Evolutionary conservation across 2,329 filamentous ascomycete species (phyloP).

Genomic region (Pseudogymnoascus sp.): DNA sequence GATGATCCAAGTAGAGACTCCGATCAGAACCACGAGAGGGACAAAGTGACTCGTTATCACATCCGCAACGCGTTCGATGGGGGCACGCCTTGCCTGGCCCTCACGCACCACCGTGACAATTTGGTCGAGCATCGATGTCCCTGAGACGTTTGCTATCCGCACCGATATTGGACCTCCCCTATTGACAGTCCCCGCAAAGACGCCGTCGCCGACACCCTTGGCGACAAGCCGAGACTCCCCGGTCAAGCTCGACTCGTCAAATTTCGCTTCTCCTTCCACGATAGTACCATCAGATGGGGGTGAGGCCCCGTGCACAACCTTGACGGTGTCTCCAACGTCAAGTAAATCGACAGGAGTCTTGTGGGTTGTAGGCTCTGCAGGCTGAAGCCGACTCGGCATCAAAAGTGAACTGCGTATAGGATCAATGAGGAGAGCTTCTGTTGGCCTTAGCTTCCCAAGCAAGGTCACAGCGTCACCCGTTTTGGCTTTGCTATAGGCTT

Average conservation of each 20-base stretch:
- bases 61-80: constrained; percentile 69
- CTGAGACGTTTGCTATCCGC: constrained; percentile 28
- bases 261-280: constrained; percentile 54
- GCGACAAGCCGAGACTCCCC: constrained; percentile 63
- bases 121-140: constrained; percentile 69
- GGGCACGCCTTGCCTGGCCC: constrained; percentile 67
- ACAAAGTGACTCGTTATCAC: constrained; percentile 69
- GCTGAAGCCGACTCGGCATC: too few relatives aligned
- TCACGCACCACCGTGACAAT: constrained; percentile 72
- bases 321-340: constrained; percentile 66
- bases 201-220: constrained; percentile 37
- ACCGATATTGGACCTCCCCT: neutral
- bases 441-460: constrained; percentile 66
- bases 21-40: constrained; percentile 61
- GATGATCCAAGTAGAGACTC: constrained; percentile 61
- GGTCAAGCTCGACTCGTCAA: constrained; percentile 86
- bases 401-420: too few relatives aligned
- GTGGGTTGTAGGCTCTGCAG: too few relatives aligned
- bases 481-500: constrained; percentile 82
- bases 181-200: neutral
- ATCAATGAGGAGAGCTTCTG: too few relatives aligned
- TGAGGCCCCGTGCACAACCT: constrained; percentile 69
- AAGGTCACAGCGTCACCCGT: constrained; percentile 75
- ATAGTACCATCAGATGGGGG: constrained; percentile 79
- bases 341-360: constrained; percentile 43